Base-by-base conservation (phyloP, 305 asterid genomes). In the Vinca major region DNA sequence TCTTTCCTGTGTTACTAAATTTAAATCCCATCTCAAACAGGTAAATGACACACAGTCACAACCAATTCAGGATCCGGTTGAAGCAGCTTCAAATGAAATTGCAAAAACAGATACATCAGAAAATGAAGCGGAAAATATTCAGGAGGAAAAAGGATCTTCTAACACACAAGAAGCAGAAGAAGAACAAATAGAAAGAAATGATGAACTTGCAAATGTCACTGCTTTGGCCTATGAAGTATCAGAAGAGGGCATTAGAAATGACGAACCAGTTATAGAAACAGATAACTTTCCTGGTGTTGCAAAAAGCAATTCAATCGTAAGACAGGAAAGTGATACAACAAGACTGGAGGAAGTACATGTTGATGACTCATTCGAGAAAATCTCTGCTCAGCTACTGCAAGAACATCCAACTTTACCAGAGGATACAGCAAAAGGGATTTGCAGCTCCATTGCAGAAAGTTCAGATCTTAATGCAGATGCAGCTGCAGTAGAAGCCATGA, bases 91-190 rank as follows among this genome's bases (percentile, higher is more conserved):
- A 37, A 21, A 39, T 40, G 52, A 67, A 53, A 53, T 7, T 67
- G 26, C 51, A 52, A 12, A 67, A 10, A 47, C 50, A 8, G 50
- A 8, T 7, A 47, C 14, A 47, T 47, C 14, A 10, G 12, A 8
- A 40, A 43, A 63, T 40, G 57, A 49, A 66, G 19, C 16, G 43
- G 70, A 51, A 16, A 45, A 17, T 43, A 21, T 44, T 43, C 36
- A 43, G 65, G 72, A 68, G 21, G 45, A 19, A 45, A 47, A 12
- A 26, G 56, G 47, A 43, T 53, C 12, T 44, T 7, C 66, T 40
- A 45, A 14, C 48, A 67, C 55, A 50, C 41, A 77, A 37, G 74
- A 66, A 48, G n/a, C 52, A 51, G 44, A 73, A 63, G 83, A 85
- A 73, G 82, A 69, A 65, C 61, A 61, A 37, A 65, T 14, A 33